These are phyloP conservation scores for Naumovozyma castellii DNA, from an alignment of 805 yeast species.

Conservation along the genomic window DNA sequence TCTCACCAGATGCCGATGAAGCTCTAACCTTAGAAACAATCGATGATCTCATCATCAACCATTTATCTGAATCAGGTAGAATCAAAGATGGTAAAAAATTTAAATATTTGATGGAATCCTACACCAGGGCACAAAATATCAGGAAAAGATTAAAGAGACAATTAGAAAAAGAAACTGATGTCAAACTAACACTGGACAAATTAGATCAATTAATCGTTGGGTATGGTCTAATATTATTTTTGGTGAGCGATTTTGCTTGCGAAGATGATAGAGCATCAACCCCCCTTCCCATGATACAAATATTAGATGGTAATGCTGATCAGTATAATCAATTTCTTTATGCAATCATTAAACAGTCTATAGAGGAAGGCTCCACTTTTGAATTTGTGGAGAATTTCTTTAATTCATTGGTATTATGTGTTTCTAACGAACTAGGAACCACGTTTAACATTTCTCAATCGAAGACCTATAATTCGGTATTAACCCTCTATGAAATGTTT, in stretches of 20 bases:
- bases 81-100: neutral
- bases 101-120: neutral
- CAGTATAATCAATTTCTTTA: constrained; percentile 38
- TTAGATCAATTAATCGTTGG: constrained; percentile 27
- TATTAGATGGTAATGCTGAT: neutral
- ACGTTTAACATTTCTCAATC: constrained; percentile 41
- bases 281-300: neutral
- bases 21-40: neutral
- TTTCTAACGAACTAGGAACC: neutral
- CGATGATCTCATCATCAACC: neutral
- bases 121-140: neutral
- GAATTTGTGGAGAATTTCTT: constrained; percentile 50
- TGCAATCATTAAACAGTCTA: constrained; percentile 48
- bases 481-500: constrained; percentile 49
- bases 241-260: constrained; percentile 44
- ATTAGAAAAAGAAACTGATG: neutral
- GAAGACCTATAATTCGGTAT: constrained; percentile 38
- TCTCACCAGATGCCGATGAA: neutral
- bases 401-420: constrained; percentile 15
- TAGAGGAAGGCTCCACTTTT: constrained; percentile 54
- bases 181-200: neutral
- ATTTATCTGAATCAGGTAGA: neutral
- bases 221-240: constrained; percentile 60
- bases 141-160: neutral
- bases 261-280: constrained; percentile 19